phyloP scores from a whole-genome alignment of 2,329 filamentous ascomycete genomes.

The Curvularia lunata region DNA sequence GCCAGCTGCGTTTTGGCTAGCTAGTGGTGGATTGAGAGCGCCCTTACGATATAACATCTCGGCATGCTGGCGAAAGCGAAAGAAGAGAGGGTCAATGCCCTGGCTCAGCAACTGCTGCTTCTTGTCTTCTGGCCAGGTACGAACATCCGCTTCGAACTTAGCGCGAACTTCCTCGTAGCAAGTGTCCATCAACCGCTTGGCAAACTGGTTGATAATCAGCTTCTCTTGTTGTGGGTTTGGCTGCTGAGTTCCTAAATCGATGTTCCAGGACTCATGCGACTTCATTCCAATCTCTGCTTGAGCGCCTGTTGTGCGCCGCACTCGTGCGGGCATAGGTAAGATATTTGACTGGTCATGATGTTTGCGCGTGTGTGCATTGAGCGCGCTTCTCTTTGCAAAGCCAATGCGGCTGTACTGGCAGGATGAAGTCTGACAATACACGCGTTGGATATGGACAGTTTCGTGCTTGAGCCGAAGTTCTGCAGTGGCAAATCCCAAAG shows the following conservation, averaged over 20 bases:
- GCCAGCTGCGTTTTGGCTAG: background rate
- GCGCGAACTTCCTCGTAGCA: background rate
- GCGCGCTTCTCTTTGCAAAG: conserved; percentile 6
- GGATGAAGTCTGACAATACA: conserved; percentile 10
- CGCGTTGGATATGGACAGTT: conserved; percentile 4
- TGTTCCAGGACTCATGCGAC: background rate
- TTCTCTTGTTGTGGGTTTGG: background rate
- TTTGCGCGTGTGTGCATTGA: conserved; percentile 10
- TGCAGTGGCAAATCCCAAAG: conserved; percentile 9
- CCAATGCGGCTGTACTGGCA: conserved; percentile 16
- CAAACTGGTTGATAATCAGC: background rate
- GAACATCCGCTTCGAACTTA: background rate
- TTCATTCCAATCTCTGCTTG: background rate
- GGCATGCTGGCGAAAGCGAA: background rate
- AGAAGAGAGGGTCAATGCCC: background rate
- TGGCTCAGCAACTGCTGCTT: background rate
- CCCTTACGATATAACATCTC: background rate
- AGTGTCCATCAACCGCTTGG: background rate
- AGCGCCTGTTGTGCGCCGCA: background rate
- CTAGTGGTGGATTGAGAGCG: background rate
- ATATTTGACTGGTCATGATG: background rate
- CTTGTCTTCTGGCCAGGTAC: background rate
- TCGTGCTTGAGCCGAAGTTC: conserved; percentile 1
- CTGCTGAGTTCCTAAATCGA: background rate
- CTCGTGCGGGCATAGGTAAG: background rate